Conservation (phyloP, 2,329 filamentous ascomycete species). For the Diplodia sapinea region DNA sequence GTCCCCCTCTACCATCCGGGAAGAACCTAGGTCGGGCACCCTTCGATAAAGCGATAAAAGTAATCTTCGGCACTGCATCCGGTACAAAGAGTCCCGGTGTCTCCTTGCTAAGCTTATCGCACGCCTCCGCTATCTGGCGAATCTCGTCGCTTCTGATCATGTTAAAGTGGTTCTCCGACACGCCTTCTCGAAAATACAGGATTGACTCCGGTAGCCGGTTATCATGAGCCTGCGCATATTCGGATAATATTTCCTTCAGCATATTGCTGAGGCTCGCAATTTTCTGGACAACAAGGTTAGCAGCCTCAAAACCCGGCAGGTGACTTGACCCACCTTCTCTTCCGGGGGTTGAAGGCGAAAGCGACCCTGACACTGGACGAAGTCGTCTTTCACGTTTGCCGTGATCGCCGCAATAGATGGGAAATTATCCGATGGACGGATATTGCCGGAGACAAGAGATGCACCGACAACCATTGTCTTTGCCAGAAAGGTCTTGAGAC, state of each 20-base stretch:
- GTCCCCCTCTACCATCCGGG: not conserved
- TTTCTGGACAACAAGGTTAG: not conserved
- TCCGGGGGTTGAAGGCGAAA: not conserved
- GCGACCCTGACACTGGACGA: not conserved
- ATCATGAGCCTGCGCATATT: not conserved
- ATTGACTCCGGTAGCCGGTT: not conserved
- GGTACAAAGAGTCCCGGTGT: not conserved
- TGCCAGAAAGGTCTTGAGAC: not conserved
- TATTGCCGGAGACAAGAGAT: not conserved
- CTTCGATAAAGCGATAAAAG: not conserved
- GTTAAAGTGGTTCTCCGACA: not conserved
- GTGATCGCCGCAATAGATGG: not conserved
- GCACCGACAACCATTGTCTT: constrained; percentile 1
- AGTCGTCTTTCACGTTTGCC: not conserved
- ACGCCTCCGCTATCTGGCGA: not conserved
- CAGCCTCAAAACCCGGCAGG: not conserved
- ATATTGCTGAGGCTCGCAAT: not conserved
- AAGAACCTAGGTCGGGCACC: not conserved
- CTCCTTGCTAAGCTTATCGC: not conserved
- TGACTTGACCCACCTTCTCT: not conserved
- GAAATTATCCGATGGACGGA: not conserved
- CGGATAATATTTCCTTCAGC: not conserved
- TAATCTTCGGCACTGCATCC: not conserved
- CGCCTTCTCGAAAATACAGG: not conserved
- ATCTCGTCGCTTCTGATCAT: not conserved